Base-by-base conservation (phyloP, 2,329 filamentous ascomycete genomes). In the Myotisia sp. region DNA sequence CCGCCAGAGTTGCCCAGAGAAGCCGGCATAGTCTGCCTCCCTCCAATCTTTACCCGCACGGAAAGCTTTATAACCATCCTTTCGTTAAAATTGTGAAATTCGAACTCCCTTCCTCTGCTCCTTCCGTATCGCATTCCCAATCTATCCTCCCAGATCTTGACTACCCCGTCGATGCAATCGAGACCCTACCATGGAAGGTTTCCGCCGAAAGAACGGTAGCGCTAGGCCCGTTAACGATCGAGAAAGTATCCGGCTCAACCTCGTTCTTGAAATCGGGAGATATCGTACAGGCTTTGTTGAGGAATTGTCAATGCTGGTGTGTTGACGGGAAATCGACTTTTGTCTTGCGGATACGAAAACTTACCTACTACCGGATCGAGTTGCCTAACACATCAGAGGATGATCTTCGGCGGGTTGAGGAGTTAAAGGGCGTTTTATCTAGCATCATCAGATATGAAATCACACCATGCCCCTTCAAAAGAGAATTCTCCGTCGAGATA, bases 241-340 rank as follows among this genome's bases (percentile, higher is more conserved):
- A 94, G 53, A 77, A 81, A 47, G 79, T 90, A 21, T 80, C 81
- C 5, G 81, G 83, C 13, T 83, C 83, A 6, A 82, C 90, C 10
- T 81, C 83, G 8, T 94, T 93, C 49, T 67, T 94, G 6, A 87
- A 80, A 55, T 92, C 84, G 43, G 82, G 82, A 39, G 75, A 74
- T 36, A 77, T 86, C 10, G 68, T 93, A 12, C 82, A 90, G 48
- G 80, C 86, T 7, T 90, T 94, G 42, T 62, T 94, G 34, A 83
- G 82, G 16, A 83, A 83, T 54, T 92, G 84, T 38, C 85, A 93
- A 56, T 92, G 81, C 52, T 94, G 86, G 86, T 92, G 81, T 53
- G 79, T 94, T 20, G 82, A 92, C 53, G 79, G 83, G 37, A 70
- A 76, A 37, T 79, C 79, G 26, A 84, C 77, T 46, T 93, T 92